Evolutionary conservation across 148 eudicot genomes (phyloP), one percentile per base, ranked within the genome.

Genomic region (Persicaria tinctoria): DNA sequence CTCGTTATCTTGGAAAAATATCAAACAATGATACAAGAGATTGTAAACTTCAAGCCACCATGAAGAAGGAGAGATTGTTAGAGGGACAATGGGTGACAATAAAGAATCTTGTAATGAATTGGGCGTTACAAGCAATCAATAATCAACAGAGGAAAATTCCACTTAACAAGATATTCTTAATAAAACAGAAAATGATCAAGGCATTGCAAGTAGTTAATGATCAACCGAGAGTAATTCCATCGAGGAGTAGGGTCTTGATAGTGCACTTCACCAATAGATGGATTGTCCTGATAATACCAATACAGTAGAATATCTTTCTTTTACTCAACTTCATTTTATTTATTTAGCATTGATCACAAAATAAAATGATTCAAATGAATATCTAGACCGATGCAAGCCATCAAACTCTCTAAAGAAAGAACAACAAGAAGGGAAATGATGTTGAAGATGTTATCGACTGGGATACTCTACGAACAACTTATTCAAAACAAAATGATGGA

Each of bases 381-480:
- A 55, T 55, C 8, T 18, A 57, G 63, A 3, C 7, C n/a, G 23
- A 17, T 17, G 17, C 27, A 9, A 57, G 23, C 63, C 8, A 18
- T 9, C 51, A 49, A 7, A 6, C 10, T 49, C 11, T 11, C 51
- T 50, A 46, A 47, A 23, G 4, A 18, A 45, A 32, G 47, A 59
- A 7, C 2, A 20, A 57, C 8, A 74, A 13, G 16, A 57, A 54
- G 16, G 13, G 46, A 16, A 20, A 57, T 4, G 68, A 11, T 20
- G 16, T n/a, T 4, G 51, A 74, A 11, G 8, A 4, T 1, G 18
- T 20, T 3, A 18, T 41, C 71, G 66, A 80, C 1, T 80, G 86
- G 80, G 57, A 71, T 17, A 44, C 4, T n/a, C 62, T 80, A n/a
- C 75, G 77, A 60, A 62, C 20, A 16, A 45, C 53, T 20, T 77